Evolutionary conservation across 768 basidiomycete species (phyloP).

Genomic region (Ramaria rubella): DNA sequence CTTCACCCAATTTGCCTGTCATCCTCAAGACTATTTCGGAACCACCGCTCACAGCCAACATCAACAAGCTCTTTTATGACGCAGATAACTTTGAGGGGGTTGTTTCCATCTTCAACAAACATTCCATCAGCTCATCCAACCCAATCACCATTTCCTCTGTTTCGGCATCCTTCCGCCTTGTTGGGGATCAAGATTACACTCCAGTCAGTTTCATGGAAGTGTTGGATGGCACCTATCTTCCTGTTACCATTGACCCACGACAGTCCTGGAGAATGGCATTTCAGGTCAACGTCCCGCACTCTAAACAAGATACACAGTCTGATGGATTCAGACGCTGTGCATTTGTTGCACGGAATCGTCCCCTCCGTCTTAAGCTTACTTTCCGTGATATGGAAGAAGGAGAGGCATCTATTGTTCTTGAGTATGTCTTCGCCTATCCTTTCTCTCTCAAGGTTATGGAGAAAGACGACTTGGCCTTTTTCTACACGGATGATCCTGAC

Average conservation of each 20-base stretch:
- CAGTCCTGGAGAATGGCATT: conserved; percentile 29
- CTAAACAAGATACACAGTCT: conserved; percentile 32
- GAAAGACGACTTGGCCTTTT: conserved; percentile 27
- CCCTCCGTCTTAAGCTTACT: conserved; percentile 32
- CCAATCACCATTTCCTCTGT: conserved; percentile 31
- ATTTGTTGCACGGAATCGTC: conserved; percentile 28
- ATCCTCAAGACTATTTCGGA: conserved; percentile 31
- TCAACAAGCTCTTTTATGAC: conserved; percentile 16
- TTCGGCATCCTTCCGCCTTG: conserved; percentile 30
- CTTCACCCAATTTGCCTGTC: conserved; percentile 25
- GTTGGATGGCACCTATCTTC: conserved; percentile 22
- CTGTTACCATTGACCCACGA: conserved; percentile 32
- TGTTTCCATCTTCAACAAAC: conserved; percentile 35
- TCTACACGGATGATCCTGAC: conserved; percentile 31
- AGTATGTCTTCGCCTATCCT: conserved; percentile 30
- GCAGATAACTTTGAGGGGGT: conserved; percentile 29
- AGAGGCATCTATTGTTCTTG: conserved; percentile 32
- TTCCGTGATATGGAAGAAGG: conserved; percentile 35
- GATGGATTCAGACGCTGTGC: conserved; percentile 28
- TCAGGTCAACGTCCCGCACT: conserved; percentile 26
- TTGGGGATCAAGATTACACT: conserved; percentile 20
- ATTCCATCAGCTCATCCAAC: conserved; percentile 26
- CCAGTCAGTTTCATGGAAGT: conserved; percentile 24
- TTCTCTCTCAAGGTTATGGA: conserved; percentile 20
- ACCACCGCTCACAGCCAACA: conserved; percentile 31